phyloP scores from a whole-genome alignment of 2,329 filamentous ascomycete species.

The Colletotrichum ledebouriae region DNA sequence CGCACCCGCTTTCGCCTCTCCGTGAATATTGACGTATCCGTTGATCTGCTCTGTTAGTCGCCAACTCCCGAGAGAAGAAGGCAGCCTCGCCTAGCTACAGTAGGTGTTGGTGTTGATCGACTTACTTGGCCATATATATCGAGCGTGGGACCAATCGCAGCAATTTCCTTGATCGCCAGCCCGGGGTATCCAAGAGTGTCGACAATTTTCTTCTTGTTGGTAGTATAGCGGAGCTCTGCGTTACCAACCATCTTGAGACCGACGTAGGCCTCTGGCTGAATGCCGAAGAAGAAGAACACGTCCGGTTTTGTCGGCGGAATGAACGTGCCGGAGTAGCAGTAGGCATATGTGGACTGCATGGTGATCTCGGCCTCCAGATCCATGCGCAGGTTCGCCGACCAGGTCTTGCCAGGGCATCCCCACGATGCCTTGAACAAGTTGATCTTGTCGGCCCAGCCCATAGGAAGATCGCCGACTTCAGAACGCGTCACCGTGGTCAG shows the following conservation, averaged over 20 bases:
- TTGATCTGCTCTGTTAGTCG: constrained; percentile 5
- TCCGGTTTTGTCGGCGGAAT: constrained; percentile 37
- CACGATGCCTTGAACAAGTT: constrained; percentile 31
- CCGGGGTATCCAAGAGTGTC: constrained; percentile 41
- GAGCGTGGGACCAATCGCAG: constrained; percentile 42
- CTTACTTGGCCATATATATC: constrained; percentile 35
- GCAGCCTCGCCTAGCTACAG: not conserved
- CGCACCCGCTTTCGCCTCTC: constrained; percentile 8
- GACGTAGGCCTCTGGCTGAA: constrained; percentile 22
- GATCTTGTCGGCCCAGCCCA: constrained; percentile 34
- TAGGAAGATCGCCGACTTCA: constrained; percentile 34
- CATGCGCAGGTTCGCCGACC: constrained; percentile 34
- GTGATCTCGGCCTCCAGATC: constrained; percentile 30
- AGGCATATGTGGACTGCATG: constrained; percentile 43
- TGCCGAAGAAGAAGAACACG: constrained; percentile 37
- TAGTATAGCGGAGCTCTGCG: constrained; percentile 8
- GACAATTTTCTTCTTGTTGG: constrained; percentile 32
- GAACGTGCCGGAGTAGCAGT: constrained; percentile 41
- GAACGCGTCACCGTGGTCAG: constrained; percentile 36
- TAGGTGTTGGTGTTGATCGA: not conserved
- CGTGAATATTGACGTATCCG: constrained; percentile 20
- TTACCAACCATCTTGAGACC: constrained; percentile 36
- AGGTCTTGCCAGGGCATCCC: constrained; percentile 29
- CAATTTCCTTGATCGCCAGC: constrained; percentile 42
- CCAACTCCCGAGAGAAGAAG: not conserved